Evolutionary conservation across 441 rosid genomes (phyloP).

Genomic region (Biscutella laevigata): DNA sequence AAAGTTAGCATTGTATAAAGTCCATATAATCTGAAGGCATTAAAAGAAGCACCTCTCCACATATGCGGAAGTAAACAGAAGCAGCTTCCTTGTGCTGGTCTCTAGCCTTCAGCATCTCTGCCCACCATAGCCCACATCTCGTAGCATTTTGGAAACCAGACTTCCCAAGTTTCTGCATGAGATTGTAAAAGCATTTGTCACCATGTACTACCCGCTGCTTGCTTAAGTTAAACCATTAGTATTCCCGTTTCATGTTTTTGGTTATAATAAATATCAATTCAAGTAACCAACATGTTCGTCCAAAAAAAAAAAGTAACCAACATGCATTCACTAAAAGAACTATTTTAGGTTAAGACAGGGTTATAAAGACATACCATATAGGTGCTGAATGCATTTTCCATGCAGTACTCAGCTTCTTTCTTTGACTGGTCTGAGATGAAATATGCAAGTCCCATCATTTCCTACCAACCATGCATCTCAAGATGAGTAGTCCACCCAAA

Average conservation of each 20-base stretch:
- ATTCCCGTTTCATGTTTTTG: slow-evolving; percentile 10
- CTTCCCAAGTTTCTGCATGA: slow-evolving; percentile 69
- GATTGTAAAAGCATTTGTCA: slow-evolving; percentile 12
- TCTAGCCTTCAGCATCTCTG: slow-evolving; percentile 88
- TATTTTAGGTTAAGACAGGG: slow-evolving; percentile 2
- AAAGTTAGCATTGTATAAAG: slow-evolving; percentile 10
- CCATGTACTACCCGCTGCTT: background rate
- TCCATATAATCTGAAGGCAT: slow-evolving; percentile 3
- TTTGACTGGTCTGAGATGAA: slow-evolving; percentile 95
- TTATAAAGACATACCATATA: slow-evolving; percentile 54
- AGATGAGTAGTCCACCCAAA: slow-evolving; percentile 19
- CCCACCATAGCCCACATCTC: slow-evolving; percentile 99
- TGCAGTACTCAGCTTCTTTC: slow-evolving; percentile 94
- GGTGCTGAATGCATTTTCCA: slow-evolving; percentile 94
- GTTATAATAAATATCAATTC: slow-evolving; percentile 4
- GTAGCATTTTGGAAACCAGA: slow-evolving; percentile 76
- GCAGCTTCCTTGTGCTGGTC: slow-evolving; percentile 90
- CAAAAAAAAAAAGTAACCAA: background rate
- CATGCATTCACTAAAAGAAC: slow-evolving; percentile 3
- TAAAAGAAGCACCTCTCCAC: slow-evolving; percentile 68
- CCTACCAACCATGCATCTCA: slow-evolving; percentile 41
- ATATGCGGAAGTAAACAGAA: slow-evolving; percentile 81
- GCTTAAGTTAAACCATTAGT: slow-evolving; percentile 1
- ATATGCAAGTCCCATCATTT: slow-evolving; percentile 93
- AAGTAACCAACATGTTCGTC: background rate